Conservation (phyloP, 163 green algal genomes). For the Chlorella variabilis region DNA sequence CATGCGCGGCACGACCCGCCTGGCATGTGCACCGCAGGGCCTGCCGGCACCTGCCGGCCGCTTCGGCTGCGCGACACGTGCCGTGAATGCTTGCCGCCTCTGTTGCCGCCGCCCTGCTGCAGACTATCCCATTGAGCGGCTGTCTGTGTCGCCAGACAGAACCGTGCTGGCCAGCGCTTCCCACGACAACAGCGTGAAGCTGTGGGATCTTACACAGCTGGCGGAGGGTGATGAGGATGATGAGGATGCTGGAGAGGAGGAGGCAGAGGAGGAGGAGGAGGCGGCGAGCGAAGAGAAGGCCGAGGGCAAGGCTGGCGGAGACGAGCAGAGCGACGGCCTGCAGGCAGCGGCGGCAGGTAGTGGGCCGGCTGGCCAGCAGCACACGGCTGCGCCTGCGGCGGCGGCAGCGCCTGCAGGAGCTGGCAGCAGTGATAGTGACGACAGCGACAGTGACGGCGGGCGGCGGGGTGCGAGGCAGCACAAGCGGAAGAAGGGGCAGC, state of each 20-base stretch:
- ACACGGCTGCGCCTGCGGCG: not conserved
- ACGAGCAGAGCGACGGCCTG: slow-evolving; percentile 22
- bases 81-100: too few relatives aligned
- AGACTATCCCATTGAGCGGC: slow-evolving; percentile 83
- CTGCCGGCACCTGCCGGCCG: too few relatives aligned
- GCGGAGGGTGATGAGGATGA: slow-evolving; percentile 57
- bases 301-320: slow-evolving; percentile 19
- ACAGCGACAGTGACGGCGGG: slow-evolving; percentile 35
- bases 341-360: not conserved
- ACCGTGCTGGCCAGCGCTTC: slow-evolving; percentile 68
- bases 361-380: not conserved
- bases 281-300: slow-evolving; percentile 1
- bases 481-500: slow-evolving; percentile 52
- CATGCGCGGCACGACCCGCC: too few relatives aligned
- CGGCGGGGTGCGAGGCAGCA: slow-evolving; percentile 42
- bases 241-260: slow-evolving; percentile 52
- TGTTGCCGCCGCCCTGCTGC: slow-evolving; percentile 34
- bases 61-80: too few relatives aligned
- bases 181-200: slow-evolving; percentile 75
- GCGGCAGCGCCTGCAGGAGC: not conserved
- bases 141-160: slow-evolving; percentile 65
- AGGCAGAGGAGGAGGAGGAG: slow-evolving; percentile 31
- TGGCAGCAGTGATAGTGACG: slow-evolving; percentile 23
- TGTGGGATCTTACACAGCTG: slow-evolving; percentile 79
- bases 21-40: too few relatives aligned